Evolutionary conservation across 257 asterid genomes (phyloP), one percentile per base, ranked within the genome.

Genomic region (Primulina tabacum): DNA sequence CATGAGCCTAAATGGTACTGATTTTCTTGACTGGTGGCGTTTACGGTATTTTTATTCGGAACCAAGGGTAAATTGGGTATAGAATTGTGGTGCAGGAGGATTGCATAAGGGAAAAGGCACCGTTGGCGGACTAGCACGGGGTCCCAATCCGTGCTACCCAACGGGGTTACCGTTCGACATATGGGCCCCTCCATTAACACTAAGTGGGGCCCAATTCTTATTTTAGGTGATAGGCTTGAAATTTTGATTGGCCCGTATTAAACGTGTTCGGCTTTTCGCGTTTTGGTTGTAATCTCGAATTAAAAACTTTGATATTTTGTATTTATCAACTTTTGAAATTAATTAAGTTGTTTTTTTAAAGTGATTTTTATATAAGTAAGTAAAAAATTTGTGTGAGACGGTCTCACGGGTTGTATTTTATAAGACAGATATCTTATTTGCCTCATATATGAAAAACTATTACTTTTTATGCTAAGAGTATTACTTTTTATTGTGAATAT

Each of bases 91-190:
- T 70, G 78, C 74, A 73, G 74, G 70, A 71, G 70, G 71, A 79
- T 65, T 53, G 77, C 75, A 58, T 20, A 43, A 66, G 75, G 50
- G 75, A 65, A 65, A 69, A 64, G 76, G 71, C 81, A 71, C 75
- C 64, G 68, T 73, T 76, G 58, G 69, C 61, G 47, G 67, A 43
- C 76, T 66, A 24, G 70, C 55, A 30, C 62, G 66, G 80, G 73
- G 85, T 67, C 88, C 69, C 60, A 68, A 50, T 71, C 72, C 65
- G 65, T 88, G 95, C 57, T 63, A 66, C 86, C 89, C 77, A 59
- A 81, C 70, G 80, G 90, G 92, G 92, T 77, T 71, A 78, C 89
- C 80, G 75, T 8, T 60, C 72, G 90, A 85, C 91, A 87, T 30
- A 73, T 77, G 84, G 88, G 82, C 28, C 82, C 87, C 80, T 24